These are phyloP conservation scores for Torulaspora franciscae DNA, from an alignment of 805 yeast genomes.

Conservation along the genomic window DNA sequence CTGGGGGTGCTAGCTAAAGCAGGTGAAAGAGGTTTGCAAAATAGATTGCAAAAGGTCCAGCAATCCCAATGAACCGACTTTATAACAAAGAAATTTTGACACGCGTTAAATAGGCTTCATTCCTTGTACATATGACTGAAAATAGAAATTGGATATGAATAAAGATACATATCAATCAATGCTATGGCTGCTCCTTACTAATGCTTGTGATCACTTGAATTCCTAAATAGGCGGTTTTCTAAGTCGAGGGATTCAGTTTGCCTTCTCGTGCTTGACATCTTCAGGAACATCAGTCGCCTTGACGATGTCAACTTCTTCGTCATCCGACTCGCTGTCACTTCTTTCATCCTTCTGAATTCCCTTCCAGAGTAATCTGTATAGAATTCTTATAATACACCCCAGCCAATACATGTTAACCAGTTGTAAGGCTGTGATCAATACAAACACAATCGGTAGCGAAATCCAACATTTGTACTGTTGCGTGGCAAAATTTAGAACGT, in stretches of 20 bases:
- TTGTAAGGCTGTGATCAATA: slow-evolving; percentile 73
- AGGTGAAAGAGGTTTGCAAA: slow-evolving; percentile 69
- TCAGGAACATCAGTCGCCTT: slow-evolving; percentile 8
- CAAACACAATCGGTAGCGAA: slow-evolving; percentile 84
- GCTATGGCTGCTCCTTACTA: background rate
- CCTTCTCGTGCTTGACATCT: slow-evolving; percentile 18
- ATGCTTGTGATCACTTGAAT: slow-evolving; percentile 3
- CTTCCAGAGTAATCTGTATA: slow-evolving; percentile 55
- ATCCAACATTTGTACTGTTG: slow-evolving; percentile 97
- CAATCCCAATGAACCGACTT: slow-evolving; percentile 39
- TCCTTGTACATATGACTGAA: slow-evolving; percentile 4
- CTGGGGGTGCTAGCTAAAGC: slow-evolving; percentile 81
- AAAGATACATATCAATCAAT: background rate
- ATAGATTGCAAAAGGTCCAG: slow-evolving; percentile 42
- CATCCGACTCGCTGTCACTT: slow-evolving; percentile 75
- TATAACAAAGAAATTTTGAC: slow-evolving; percentile 80
- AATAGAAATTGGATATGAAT: background rate
- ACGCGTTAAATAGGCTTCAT: slow-evolving; percentile 39
- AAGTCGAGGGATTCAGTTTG: background rate
- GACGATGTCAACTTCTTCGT: slow-evolving; percentile 34
- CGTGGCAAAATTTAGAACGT: slow-evolving; percentile 72
- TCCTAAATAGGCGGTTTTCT: background rate
- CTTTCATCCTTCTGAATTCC: slow-evolving; percentile 75
- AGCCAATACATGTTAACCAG: slow-evolving; percentile 87
- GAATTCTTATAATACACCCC: slow-evolving; percentile 70